phyloP scores from a whole-genome alignment of 1,139 yeast genomes.

The Diutina mesorugosa region DNA sequence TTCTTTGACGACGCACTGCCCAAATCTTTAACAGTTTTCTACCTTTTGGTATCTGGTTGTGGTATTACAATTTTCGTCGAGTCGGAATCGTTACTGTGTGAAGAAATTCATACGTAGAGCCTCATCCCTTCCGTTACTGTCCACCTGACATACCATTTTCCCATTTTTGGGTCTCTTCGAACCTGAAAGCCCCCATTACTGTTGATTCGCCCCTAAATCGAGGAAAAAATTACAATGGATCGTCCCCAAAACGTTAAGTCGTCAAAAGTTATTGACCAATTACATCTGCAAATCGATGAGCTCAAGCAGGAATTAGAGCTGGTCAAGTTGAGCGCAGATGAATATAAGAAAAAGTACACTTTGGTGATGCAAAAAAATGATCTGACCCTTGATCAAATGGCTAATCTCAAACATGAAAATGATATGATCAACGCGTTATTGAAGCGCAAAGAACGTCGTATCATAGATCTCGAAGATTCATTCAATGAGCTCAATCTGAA shows the following conservation, averaged over 20 bases:
- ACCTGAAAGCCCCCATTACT: neutral
- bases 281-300: constrained; percentile 40
- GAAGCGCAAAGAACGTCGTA: constrained; percentile 51
- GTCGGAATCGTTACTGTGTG: neutral
- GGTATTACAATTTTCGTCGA: neutral
- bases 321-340: constrained; percentile 23
- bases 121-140: neutral
- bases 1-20: constrained; percentile 2
- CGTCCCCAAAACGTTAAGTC: constrained; percentile 8
- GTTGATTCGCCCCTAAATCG: neutral
- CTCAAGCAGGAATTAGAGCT: constrained; percentile 39
- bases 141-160: neutral
- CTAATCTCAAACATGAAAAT: constrained; percentile 59
- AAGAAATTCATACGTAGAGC: constrained; percentile 1
- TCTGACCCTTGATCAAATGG: constrained; percentile 50
- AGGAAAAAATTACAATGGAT: neutral
- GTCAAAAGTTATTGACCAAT: constrained; percentile 43
- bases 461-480: constrained; percentile 47
- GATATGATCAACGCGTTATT: constrained; percentile 53
- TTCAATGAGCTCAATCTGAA: constrained; percentile 30
- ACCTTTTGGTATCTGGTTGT: neutral
- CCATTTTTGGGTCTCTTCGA: neutral
- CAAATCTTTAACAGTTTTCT: neutral
- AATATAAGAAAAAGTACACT: constrained; percentile 34
- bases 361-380: constrained; percentile 39